These are phyloP conservation scores for Magnaporthiopsis incrustans DNA, from an alignment of 2,329 filamentous ascomycete species.

Conservation along the genomic window DNA sequence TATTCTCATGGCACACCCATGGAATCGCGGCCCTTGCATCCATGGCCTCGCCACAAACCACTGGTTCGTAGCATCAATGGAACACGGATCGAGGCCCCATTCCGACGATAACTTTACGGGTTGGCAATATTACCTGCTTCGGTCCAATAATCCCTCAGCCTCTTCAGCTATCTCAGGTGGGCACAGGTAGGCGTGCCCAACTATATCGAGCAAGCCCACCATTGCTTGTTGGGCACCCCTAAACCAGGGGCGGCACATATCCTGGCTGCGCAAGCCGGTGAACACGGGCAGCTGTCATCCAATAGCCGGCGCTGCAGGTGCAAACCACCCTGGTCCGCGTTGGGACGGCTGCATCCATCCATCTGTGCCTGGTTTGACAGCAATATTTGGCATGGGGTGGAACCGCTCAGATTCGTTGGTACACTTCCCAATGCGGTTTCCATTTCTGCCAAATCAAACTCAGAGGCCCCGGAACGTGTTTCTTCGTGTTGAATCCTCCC, in stretches of 20 bases:
- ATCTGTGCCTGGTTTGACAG: background rate
- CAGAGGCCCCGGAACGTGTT: background rate
- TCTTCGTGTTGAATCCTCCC: background rate
- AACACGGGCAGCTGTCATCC: background rate
- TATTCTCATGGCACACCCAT: background rate
- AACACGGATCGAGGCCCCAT: background rate
- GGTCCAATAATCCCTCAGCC: background rate
- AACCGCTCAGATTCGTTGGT: too few species aligned
- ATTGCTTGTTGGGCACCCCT: background rate
- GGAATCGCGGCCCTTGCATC: background rate
- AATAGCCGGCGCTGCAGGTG: background rate
- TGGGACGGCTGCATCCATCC: background rate
- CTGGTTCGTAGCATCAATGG: background rate
- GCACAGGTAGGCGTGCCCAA: background rate
- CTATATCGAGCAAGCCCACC: background rate
- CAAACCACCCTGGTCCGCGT: background rate
- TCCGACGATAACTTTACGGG: constrained; percentile 3
- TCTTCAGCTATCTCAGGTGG: background rate
- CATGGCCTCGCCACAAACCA: background rate
- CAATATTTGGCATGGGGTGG: too few species aligned
- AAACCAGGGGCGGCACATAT: background rate
- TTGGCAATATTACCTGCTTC: too few species aligned
- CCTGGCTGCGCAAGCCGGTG: background rate
- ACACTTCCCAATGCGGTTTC: too few species aligned
- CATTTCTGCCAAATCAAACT: constrained; percentile 1